Evolutionary conservation across 2,329 filamentous ascomycete genomes (phyloP), one percentile per base, ranked within the genome.

Genomic region (Aspergillus sp.): DNA sequence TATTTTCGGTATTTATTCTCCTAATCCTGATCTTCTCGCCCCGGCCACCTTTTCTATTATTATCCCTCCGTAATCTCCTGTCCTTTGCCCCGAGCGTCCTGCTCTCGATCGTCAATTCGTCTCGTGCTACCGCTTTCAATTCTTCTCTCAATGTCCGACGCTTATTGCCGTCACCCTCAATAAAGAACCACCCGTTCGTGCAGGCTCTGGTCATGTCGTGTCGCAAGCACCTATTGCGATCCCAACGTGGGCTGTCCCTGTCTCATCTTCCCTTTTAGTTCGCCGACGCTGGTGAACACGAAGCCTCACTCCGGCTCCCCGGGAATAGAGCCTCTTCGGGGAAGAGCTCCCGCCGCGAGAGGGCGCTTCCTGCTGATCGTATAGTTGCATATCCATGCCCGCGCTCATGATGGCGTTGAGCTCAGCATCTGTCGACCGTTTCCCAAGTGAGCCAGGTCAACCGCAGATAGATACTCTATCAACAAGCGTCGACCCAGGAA

Each of bases 121-220:
- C 38, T 55, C 53, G 39, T 55, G 39, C 53, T 47, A 42, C 53
- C 17, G 53, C 39, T 30, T 8, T 19, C 53, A 19, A 44, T 51
- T 49, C 41, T 27, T 27, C 36, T 41, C 19, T 36, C 42, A 54
- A 54, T 58, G 58, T 49, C 57, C 51, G 38, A 59, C 61, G 51
- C 54, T 53, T 50, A 41, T 50, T 54, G 42, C 53, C 52, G 44
- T 55, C 57, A 38, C 44, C 47, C 53, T 54, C 38, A 51, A 36
- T 54, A 54, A 63, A 59, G 44, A 44, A 56, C 49, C 48, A 57
- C 54, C 39, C 58, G 36, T 51, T 57, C 39, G 57, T 54, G 30
- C 53, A 51, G 56, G 57, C 55, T 63, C 64, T 65, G 68, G 67
- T 66, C 67, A 73, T 73, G 71, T 71, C 68, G 66, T 71, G 68